A percentile compares a stretch with the other conserved stretches of the same genome.
phyloP scores from a whole-genome alignment of 2,329 filamentous ascomycete genomes.

The Xenosphaeropsis pyriputrescens region DNA sequence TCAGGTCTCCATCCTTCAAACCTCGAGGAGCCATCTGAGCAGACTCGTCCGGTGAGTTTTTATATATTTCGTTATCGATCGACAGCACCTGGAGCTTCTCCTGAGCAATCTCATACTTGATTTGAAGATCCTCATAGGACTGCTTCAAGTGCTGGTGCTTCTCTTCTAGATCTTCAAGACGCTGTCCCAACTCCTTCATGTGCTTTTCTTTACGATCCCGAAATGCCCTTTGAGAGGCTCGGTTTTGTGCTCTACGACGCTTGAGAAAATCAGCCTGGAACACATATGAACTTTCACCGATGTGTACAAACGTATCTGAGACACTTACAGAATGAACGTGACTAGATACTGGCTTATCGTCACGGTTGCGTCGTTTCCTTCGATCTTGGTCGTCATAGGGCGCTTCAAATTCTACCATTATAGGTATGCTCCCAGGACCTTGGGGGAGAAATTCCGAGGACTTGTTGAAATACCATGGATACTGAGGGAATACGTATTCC shows the following conservation, averaged over 20 bases:
- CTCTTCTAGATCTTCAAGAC: constrained; percentile 35
- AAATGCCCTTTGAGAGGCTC: constrained; percentile 45
- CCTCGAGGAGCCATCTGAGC: too few species aligned
- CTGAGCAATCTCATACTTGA: constrained; percentile 17
- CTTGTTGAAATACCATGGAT: too few species aligned
- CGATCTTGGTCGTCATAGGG: constrained; percentile 19
- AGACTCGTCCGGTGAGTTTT: too few species aligned
- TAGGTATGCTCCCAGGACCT: too few species aligned
- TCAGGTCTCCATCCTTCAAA: too few species aligned
- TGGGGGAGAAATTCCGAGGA: too few species aligned
- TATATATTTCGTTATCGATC: neutral
- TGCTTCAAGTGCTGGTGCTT: constrained; percentile 39
- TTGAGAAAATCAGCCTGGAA: constrained; percentile 11
- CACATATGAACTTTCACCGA: neutral
- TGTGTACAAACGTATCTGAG: neutral
- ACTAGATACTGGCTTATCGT: constrained; percentile 16
- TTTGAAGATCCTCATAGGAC: constrained; percentile 34
- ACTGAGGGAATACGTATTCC: too few species aligned
- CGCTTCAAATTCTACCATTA: constrained; percentile 9
- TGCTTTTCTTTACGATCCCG: constrained; percentile 50
- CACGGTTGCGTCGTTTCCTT: constrained; percentile 13
- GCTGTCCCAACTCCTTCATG: constrained; percentile 45
- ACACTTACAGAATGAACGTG: constrained; percentile 18
- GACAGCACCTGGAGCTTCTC: constrained; percentile 13
- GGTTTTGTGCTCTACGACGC: constrained; percentile 44